phyloP scores from a whole-genome alignment of 1,284 basidiomycete genomes.

The Tilletiaria anomala region DNA sequence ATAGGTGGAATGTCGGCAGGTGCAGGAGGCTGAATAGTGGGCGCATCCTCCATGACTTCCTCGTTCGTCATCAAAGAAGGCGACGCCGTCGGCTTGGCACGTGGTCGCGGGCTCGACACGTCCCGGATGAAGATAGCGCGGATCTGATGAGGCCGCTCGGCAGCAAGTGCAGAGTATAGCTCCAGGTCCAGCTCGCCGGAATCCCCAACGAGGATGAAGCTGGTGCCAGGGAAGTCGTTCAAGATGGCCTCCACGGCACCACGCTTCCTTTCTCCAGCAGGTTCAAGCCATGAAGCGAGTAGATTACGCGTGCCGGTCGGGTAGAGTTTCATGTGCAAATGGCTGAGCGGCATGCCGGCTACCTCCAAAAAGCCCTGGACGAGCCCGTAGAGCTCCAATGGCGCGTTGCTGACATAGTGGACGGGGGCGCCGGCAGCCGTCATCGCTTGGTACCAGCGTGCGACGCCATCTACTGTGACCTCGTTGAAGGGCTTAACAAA shows the following conservation, averaged over 20 bases:
- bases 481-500: constrained; percentile 52
- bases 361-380: constrained; percentile 62
- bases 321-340: constrained; percentile 21
- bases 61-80: too few species aligned
- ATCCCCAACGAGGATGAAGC: constrained; percentile 33
- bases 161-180: constrained; percentile 26
- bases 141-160: constrained; percentile 20
- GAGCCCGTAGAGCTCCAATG: constrained; percentile 68
- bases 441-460: constrained; percentile 41
- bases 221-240: constrained; percentile 14
- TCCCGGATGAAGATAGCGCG: constrained; percentile 31
- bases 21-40: too few species aligned
- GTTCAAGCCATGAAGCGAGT: constrained; percentile 23
- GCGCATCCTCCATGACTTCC: too few species aligned
- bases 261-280: constrained; percentile 22
- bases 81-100: not conserved
- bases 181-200: constrained; percentile 35
- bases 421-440: constrained; percentile 4
- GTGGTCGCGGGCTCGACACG: constrained; percentile 10
- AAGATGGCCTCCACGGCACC: constrained; percentile 16
- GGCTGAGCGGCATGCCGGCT: constrained; percentile 54
- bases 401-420: constrained; percentile 61
- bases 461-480: constrained; percentile 68
- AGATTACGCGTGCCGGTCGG: constrained; percentile 13
- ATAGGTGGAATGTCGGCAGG: too few species aligned